Conservation (phyloP, 306 rosid genomes). For the Vicia faba region DNA sequence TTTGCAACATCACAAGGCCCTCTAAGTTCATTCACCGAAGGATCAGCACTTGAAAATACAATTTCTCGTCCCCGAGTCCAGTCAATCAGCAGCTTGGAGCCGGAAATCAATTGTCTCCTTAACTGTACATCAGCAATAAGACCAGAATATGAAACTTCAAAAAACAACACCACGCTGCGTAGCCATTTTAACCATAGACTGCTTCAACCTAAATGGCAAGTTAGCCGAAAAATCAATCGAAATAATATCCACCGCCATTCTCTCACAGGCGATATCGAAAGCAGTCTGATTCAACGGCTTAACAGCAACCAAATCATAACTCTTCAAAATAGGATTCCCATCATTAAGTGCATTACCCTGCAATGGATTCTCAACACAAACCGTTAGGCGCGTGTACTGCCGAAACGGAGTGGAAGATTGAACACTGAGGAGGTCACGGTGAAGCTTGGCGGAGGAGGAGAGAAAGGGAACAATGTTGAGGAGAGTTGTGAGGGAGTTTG, state of each 20-base stretch:
- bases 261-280: no score
- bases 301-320: no score
- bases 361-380: no score
- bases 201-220: conserved; percentile 76
- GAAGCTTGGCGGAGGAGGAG: conserved; percentile 64
- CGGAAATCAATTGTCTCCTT: conserved; percentile 72
- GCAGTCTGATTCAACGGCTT: no score
- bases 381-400: conserved; percentile 87
- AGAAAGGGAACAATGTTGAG: conserved; percentile 69
- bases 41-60: conserved; percentile 74
- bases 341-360: no score
- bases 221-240: conserved; percentile 73
- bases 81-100: conserved; percentile 80
- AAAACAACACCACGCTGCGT: conserved; percentile 81
- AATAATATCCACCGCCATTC: no score
- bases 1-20: no score
- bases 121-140: conserved; percentile 53
- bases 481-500: conserved; percentile 62
- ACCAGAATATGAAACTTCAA: conserved; percentile 66
- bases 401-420: conserved; percentile 70
- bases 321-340: no score
- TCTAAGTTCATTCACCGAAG: conserved; percentile 71
- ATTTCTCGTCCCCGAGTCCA: conserved; percentile 84
- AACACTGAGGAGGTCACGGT: conserved; percentile 65
- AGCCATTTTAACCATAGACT: conserved; percentile 66